Conservation (phyloP, 2,329 filamentous ascomycete species). For the Fusarium pseudocircinatum region DNA sequence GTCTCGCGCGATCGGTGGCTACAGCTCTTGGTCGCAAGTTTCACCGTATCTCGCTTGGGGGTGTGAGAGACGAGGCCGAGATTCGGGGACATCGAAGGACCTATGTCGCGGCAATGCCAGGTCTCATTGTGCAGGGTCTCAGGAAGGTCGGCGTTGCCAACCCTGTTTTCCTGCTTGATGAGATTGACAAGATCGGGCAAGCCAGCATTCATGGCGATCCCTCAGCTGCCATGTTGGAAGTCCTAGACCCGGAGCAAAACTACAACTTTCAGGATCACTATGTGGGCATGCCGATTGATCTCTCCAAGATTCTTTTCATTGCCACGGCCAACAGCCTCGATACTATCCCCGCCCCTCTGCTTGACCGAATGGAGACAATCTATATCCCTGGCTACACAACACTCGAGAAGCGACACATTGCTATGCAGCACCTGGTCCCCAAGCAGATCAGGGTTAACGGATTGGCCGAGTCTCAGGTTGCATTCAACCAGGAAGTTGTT, state of each 20-base stretch:
- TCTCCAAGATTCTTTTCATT: constrained; percentile 97
- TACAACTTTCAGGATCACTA: constrained; percentile 96
- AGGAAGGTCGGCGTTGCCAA: constrained; percentile 97
- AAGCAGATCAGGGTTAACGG: constrained; percentile 96
- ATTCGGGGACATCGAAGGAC: constrained; percentile 94
- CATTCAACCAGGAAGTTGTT: constrained; percentile 83
- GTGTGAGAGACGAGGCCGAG: constrained; percentile 95
- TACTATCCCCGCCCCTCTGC: constrained; percentile 90
- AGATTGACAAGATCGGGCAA: constrained; percentile 96
- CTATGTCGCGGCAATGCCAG: constrained; percentile 99
- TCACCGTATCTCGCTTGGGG: constrained; percentile 94
- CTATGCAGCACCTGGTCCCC: constrained; percentile 89
- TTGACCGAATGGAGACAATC: constrained; percentile 98
- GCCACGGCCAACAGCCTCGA: constrained; percentile 95
- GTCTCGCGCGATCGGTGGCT: constrained; percentile 90
- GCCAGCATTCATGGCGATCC: constrained; percentile 95
- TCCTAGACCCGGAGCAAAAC: constrained; percentile 97
- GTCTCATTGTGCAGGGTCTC: constrained; percentile 89
- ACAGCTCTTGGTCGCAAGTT: constrained; percentile 94
- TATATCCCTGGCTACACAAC: constrained; percentile 95
- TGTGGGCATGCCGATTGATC: constrained; percentile 91
- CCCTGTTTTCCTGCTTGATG: constrained; percentile 93
- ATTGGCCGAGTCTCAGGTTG: constrained; percentile 77
- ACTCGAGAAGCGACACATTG: constrained; percentile 95
- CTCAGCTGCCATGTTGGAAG: constrained; percentile 96